A percentile compares a stretch with the other conserved stretches of the same genome.
These are phyloP conservation scores for Vinca minor DNA, from an alignment of 257 asterid species.

Conservation along the genomic window DNA sequence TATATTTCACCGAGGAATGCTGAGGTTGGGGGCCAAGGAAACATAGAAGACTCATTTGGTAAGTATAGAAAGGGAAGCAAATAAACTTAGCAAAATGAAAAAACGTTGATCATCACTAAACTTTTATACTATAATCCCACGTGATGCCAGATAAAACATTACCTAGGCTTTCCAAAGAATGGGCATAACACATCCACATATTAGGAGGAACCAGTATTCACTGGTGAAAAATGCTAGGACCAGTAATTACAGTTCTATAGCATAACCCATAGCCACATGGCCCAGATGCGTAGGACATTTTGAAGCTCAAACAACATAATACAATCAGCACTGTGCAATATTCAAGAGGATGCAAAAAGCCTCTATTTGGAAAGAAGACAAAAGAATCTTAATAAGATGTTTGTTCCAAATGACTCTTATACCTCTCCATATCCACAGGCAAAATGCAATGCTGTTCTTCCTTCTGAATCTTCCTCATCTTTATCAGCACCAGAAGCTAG, in stretches of 20 bases:
- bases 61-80: background rate
- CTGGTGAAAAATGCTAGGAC: background rate
- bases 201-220: background rate
- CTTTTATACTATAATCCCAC: background rate
- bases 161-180: background rate
- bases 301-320: slow-evolving; percentile 5
- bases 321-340: background rate
- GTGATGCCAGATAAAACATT: background rate
- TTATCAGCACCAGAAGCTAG: slow-evolving; percentile 81
- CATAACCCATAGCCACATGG: background rate
- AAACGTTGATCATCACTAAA: background rate
- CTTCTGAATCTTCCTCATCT: slow-evolving; percentile 98
- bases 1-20: background rate
- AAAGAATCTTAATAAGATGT: background rate
- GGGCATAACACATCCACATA: background rate
- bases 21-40: background rate
- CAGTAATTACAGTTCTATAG: background rate
- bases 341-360: background rate
- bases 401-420: background rate
- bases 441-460: slow-evolving; percentile 98
- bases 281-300: background rate
- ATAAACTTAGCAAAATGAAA: background rate
- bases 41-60: background rate
- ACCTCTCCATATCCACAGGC: slow-evolving; percentile 99
- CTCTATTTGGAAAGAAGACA: background rate